phyloP scores from a whole-genome alignment of 345 rosid species.

The Salix purpurea region DNA sequence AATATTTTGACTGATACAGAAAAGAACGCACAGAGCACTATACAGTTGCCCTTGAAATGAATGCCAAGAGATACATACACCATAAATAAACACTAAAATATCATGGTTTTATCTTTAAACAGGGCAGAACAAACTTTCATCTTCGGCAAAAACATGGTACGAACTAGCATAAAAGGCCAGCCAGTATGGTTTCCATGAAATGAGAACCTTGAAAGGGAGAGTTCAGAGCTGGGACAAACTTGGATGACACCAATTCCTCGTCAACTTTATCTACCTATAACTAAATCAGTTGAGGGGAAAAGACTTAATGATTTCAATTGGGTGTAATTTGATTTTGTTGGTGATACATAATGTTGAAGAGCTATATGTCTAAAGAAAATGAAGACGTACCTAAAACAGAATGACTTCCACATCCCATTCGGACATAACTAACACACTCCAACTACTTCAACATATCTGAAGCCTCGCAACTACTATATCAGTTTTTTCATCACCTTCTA shows the following conservation, averaged over 20 bases:
- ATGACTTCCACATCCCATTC: constrained; percentile 6
- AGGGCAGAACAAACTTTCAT: background rate
- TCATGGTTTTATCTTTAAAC: background rate
- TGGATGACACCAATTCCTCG: background rate
- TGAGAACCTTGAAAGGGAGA: background rate
- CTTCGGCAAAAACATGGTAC: background rate
- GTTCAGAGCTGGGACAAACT: background rate
- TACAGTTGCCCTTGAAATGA: background rate
- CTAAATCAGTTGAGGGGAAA: background rate
- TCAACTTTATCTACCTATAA: background rate
- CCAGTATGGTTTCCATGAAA: background rate
- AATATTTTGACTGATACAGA: background rate
- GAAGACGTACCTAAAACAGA: constrained; percentile 17
- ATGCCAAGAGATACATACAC: background rate
- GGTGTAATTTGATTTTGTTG: background rate
- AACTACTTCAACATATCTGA: constrained; percentile 42
- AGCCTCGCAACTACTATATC: constrained; percentile 34
- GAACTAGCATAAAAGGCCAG: background rate
- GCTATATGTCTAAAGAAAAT: background rate
- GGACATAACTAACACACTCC: constrained; percentile 14
- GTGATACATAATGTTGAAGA: background rate
- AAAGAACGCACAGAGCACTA: background rate
- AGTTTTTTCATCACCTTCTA: constrained; percentile 18
- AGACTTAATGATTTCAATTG: background rate
- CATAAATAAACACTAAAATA: background rate